Evolutionary conservation across 2,329 filamentous ascomycete genomes (phyloP).

Genomic region (Nemania sp.): DNA sequence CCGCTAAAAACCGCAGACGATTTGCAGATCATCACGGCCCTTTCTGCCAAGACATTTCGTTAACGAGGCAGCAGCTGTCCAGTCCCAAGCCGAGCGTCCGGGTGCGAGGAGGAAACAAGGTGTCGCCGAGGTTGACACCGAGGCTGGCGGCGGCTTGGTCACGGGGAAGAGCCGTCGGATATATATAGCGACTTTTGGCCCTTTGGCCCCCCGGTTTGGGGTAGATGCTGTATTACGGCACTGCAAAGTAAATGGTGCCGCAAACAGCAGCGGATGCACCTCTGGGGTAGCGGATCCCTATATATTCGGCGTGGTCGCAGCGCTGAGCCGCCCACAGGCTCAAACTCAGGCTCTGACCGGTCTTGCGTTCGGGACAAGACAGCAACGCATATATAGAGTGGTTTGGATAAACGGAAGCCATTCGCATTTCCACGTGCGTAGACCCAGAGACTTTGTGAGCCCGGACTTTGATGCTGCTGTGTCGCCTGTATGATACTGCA

Average conservation of each 20-base stretch:
- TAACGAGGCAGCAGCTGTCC: no score
- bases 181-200: slow-evolving; percentile 21
- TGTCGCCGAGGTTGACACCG: slow-evolving; percentile 13
- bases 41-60: no score
- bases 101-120: neutral
- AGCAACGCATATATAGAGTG: neutral
- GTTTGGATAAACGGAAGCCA: slow-evolving; percentile 21
- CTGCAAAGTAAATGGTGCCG: no score
- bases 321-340: slow-evolving; percentile 4
- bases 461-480: neutral
- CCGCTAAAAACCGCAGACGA: neutral
- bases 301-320: slow-evolving; percentile 17
- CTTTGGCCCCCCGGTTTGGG: neutral
- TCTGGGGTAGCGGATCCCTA: slow-evolving; percentile 8
- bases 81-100: neutral
- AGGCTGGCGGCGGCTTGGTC: slow-evolving; percentile 10
- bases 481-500: no score
- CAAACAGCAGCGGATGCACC: slow-evolving; percentile 15
- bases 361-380: slow-evolving; percentile 3
- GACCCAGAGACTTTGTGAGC: neutral
- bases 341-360: neutral
- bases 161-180: slow-evolving; percentile 24
- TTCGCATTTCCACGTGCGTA: slow-evolving; percentile 10
- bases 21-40: neutral
- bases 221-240: neutral